A percentile compares a stretch with the other conserved stretches of the same genome.
Evolutionary conservation across 2,329 filamentous ascomycete genomes (phyloP).

Genomic region (Sporothrix euskadiensis): DNA sequence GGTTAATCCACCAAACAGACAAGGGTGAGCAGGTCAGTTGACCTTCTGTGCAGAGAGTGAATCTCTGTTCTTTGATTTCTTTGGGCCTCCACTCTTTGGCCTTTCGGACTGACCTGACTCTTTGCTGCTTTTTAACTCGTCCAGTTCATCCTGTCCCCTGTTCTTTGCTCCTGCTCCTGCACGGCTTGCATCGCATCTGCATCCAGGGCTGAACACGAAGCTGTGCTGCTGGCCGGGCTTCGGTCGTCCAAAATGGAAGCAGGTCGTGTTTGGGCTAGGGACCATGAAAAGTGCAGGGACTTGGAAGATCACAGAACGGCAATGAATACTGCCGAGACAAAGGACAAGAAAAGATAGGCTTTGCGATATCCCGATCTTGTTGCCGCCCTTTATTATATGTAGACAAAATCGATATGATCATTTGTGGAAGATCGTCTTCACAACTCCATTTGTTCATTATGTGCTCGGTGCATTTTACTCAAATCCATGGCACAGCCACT

Average conservation of each 20-base stretch:
- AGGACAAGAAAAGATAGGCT: background rate
- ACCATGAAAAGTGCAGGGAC: background rate
- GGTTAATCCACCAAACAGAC: background rate
- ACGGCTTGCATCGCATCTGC: background rate
- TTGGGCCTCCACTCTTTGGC: background rate
- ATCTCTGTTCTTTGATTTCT: background rate
- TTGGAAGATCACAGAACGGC: background rate
- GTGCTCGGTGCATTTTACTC: background rate
- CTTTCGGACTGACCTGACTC: background rate
- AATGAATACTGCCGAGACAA: background rate
- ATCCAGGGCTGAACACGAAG: background rate
- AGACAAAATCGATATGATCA: background rate
- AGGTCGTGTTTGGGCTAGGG: background rate
- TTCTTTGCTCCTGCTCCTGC: background rate
- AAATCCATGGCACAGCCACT: background rate
- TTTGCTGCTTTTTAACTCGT: background rate
- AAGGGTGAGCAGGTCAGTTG: background rate
- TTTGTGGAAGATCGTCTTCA: background rate
- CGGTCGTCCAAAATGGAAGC: constrained; percentile 18
- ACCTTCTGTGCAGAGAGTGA: background rate
- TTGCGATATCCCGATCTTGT: background rate
- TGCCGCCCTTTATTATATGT: background rate
- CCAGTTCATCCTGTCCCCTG: background rate
- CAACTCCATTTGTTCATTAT: background rate
- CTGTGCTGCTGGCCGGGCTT: background rate